These are phyloP conservation scores for Diplodia corticola DNA, from an alignment of 2,329 filamentous ascomycete species.

Conservation along the genomic window DNA sequence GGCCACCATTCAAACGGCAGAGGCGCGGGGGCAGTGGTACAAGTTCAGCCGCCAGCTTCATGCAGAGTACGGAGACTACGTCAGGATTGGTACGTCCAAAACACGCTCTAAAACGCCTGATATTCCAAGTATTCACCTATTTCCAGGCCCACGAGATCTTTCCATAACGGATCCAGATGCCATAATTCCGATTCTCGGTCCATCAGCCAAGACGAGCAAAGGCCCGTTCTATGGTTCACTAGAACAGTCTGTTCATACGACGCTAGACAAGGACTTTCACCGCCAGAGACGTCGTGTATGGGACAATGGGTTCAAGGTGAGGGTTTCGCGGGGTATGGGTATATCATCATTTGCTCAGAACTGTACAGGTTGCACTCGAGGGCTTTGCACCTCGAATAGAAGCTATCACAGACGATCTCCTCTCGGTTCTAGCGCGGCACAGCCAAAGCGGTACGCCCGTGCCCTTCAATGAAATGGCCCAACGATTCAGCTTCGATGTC, in stretches of 20 bases:
- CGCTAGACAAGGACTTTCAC: constrained; percentile 8
- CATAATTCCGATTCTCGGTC: constrained; percentile 22
- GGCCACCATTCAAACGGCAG: background rate
- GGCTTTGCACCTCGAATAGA: constrained; percentile 30
- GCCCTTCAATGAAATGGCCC: constrained; percentile 38
- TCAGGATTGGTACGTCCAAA: constrained; percentile 8
- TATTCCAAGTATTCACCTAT: background rate
- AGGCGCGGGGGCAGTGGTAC: background rate
- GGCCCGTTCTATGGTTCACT: constrained; percentile 18
- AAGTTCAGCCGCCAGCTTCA: constrained; percentile 1
- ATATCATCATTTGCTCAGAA: background rate
- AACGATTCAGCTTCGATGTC: constrained; percentile 47
- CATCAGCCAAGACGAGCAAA: background rate
- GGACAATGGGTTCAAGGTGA: constrained; percentile 24
- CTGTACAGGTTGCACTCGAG: constrained; percentile 26
- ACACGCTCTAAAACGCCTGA: background rate
- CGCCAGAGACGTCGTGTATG: constrained; percentile 1
- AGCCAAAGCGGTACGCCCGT: constrained; percentile 35
- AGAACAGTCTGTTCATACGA: constrained; percentile 13
- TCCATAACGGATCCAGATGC: constrained; percentile 31
- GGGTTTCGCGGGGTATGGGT: background rate
- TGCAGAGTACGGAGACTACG: constrained; percentile 22
- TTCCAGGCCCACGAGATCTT: constrained; percentile 30
- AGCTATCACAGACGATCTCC: constrained; percentile 30
- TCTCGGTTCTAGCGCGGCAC: constrained; percentile 26